These are phyloP conservation scores for Actinomucor elegans DNA, from an alignment of 371 early-diverging fungal genomes.

Conservation along the genomic window DNA sequence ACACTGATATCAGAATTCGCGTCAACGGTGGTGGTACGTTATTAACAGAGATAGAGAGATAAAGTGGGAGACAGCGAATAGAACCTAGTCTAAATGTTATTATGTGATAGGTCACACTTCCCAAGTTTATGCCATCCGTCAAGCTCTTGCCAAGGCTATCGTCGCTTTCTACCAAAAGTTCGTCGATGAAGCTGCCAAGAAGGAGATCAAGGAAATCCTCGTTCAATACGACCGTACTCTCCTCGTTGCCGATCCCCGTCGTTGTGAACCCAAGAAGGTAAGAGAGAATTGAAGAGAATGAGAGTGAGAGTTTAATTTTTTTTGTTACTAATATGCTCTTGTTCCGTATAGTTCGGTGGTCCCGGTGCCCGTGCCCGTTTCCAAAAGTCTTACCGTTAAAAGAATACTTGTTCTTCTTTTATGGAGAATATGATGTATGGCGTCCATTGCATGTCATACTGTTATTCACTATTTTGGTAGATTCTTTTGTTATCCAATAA, in stretches of 20 bases:
- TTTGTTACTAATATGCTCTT: background rate
- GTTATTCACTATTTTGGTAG: background rate
- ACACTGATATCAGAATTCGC: constrained; percentile 97
- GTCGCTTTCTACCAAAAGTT: constrained; percentile 99
- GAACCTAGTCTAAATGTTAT: background rate
- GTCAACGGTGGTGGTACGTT: constrained; percentile 94
- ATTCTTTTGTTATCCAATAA: background rate
- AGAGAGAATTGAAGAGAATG: too few relatives aligned
- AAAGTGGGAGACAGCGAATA: background rate
- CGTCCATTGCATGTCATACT: background rate
- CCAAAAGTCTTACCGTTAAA: constrained; percentile 98
- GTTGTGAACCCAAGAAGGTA: constrained; percentile 99
- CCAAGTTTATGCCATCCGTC: constrained; percentile 99
- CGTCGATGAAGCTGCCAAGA: constrained; percentile 99
- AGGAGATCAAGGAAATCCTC: constrained; percentile 97
- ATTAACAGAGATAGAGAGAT: background rate
- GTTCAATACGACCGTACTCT: constrained; percentile 98
- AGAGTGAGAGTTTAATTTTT: too few relatives aligned
- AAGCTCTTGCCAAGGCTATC: constrained; percentile 99
- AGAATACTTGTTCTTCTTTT: background rate
- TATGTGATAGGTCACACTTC: constrained; percentile 69
- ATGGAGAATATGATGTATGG: background rate
- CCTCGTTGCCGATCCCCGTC: constrained; percentile 99
- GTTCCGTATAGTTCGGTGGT: constrained; percentile 89
- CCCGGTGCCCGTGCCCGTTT: constrained; percentile 99